These are phyloP conservation scores for Rhynchosporium agropyri DNA, from an alignment of 2,329 filamentous ascomycete genomes.

Conservation along the genomic window DNA sequence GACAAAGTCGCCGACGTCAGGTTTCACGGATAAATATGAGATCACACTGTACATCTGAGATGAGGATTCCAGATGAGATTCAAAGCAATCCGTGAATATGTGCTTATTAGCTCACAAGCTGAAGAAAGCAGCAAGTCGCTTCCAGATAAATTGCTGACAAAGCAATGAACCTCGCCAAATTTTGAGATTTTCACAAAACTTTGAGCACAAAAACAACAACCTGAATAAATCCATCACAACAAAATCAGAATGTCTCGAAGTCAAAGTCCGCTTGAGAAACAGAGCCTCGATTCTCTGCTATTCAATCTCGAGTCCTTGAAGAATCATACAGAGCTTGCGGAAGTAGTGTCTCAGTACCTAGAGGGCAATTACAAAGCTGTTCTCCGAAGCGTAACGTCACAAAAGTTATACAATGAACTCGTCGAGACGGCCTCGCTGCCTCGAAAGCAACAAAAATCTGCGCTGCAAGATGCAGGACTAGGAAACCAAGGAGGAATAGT, in stretches of 20 bases:
- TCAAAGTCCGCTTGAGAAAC: not conserved
- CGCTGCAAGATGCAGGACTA: slow-evolving; percentile 24
- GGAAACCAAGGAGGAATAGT: slow-evolving; percentile 22
- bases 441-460: slow-evolving; percentile 25
- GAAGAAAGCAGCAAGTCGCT: not conserved
- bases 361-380: slow-evolving; percentile 40
- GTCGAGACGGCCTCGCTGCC: slow-evolving; percentile 27
- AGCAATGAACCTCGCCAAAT: slow-evolving; percentile 9
- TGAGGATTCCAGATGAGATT: too few relatives aligned
- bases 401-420: slow-evolving; percentile 36
- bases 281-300: slow-evolving; percentile 34
- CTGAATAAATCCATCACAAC: not conserved
- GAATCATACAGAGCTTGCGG: slow-evolving; percentile 33
- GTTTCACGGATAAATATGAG: too few relatives aligned
- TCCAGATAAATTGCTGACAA: slow-evolving; percentile 15
- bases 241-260: slow-evolving; percentile 31
- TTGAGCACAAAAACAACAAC: not conserved
- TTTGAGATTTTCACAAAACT: slow-evolving; percentile 21
- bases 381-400: slow-evolving; percentile 36
- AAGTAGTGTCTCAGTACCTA: slow-evolving; percentile 35
- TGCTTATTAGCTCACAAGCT: not conserved
- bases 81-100: not conserved
- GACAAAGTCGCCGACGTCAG: not conserved
- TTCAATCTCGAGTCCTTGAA: slow-evolving; percentile 39
- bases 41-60: too few relatives aligned